phyloP scores from a whole-genome alignment of 495 filamentous ascomycete species.

The Penicillium macrosclerotiorum region DNA sequence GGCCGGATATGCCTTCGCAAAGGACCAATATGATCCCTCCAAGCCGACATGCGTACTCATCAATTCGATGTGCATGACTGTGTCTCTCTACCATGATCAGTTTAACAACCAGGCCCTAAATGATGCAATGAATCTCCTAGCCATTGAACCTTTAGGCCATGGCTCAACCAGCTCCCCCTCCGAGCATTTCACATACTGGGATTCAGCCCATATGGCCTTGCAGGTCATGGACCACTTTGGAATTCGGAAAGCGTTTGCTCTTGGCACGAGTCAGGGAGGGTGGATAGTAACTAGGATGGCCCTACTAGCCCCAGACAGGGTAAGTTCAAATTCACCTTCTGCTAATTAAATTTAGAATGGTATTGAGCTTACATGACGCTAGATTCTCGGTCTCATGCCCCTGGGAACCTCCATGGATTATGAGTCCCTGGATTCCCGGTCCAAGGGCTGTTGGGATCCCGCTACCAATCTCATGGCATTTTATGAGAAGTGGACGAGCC shows the following conservation, averaged over 20 bases:
- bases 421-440: slow-evolving; percentile 54
- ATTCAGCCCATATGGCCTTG: slow-evolving; percentile 49
- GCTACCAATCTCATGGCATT: slow-evolving; percentile 35
- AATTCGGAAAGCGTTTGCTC: slow-evolving; percentile 52
- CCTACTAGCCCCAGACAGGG: slow-evolving; percentile 56
- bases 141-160: slow-evolving; percentile 54
- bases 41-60: slow-evolving; percentile 41
- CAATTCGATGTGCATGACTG: slow-evolving; percentile 37
- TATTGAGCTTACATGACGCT: not conserved
- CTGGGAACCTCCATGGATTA: slow-evolving; percentile 63
- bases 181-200: slow-evolving; percentile 53
- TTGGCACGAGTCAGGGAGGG: slow-evolving; percentile 63
- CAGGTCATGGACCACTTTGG: slow-evolving; percentile 52
- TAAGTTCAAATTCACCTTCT: slow-evolving; percentile 12
- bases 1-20: slow-evolving; percentile 32
- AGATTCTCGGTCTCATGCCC: slow-evolving; percentile 59
- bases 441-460: slow-evolving; percentile 58
- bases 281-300: slow-evolving; percentile 62
- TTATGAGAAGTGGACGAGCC: slow-evolving; percentile 47
- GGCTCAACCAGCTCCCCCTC: slow-evolving; percentile 40
- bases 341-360: too few relatives aligned
- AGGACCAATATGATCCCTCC: slow-evolving; percentile 27
- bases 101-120: slow-evolving; percentile 25
- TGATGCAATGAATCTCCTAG: slow-evolving; percentile 42
- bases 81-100: slow-evolving; percentile 29